Evolutionary conservation across 345 rosid species (phyloP), one percentile per base, ranked within the genome.

Genomic region (Jatropha curcas): DNA sequence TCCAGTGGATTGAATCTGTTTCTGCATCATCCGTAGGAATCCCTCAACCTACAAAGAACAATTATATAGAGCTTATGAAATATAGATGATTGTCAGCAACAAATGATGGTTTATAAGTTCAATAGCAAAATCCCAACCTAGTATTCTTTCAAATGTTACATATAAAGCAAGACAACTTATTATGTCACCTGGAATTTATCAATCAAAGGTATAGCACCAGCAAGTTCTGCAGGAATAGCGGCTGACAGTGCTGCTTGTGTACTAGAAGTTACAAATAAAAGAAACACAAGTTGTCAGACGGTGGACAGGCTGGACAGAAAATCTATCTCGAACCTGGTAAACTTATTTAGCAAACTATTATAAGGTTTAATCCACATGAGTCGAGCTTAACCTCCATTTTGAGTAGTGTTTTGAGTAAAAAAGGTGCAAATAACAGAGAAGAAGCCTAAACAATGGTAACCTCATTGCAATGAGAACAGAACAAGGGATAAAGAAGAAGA

Each of bases 21-120:
- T 95, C 88, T 88, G 98, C 98, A 95, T 95, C 86, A 92, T 78
- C 73, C 89, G 88, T 46, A 95, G 71, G 77, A 95, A 95, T 5
- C 90, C 96, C 72, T 95, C 99, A 65, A 95, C 99, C 96, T 88
- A 41, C 11, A 55, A 19, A 67, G 48, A 65, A 69, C n/a, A 70
- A 55, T 70, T 27, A 43, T 24, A 45, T 37, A 43, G n/a, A 43
- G 59, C 53, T 63, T 3, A 74, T 50, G 16, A 71, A 67, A 37
- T n/a, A 35, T 46, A 58, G 72, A 67, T 33, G 24, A 30, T 41
- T n/a, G 50, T 53, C 5, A 12, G 17, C 37, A 30, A 16, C 8
- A 65, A 16, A 65, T 45, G 16, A 65, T 27, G 43, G 20, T 25
- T n/a, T 8, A 9, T 30, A 27, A 19, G 39, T 39, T 24, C 43